Evolutionary conservation across 257 asterid genomes (phyloP), one percentile per base, ranked within the genome.

Genomic region (Primulina tabacum): DNA sequence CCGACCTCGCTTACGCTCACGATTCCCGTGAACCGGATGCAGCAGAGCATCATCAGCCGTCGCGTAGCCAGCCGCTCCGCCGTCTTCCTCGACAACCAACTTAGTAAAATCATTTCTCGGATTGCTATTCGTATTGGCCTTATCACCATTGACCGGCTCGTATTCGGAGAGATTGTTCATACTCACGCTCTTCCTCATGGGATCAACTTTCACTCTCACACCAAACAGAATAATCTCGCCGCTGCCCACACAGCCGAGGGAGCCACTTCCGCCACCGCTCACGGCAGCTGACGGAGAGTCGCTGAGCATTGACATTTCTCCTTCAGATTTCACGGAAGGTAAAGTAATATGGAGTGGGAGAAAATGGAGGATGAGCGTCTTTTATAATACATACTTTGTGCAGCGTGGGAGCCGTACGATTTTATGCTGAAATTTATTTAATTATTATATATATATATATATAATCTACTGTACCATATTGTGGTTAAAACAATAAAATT

Each of bases 1-100:
- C 86, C 75, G 57, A 89, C 98, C 98, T 89, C 96, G 84, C 79
- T 92, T 92, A 37, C 97, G 97, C 86, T 86, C 95, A 62, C 96
- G 89, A 52, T 65, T 77, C n/a, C 80, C 82, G 78, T 68, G 82
- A 40, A 87, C 57, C 16, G 78, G 88, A 29, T 64, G 87, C 14
- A 82, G 81, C 60, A 77, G 77, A 59, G 90, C 94, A 24, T 92
- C 98, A 38, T 81, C 92, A 29, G 96, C 96, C 55, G 98, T 85
- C 28, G 90, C 96, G 65, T 92, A 89, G 16, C 92, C 87, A 34
- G 63, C 82, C 60, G 64, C 79, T 29, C 38, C 79, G 10, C 57
- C 74, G 4, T 65, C 80, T 57, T 63, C 80, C 30, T 72, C 80
- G 71, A 68, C 82, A 29, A 75, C 79, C 50, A 24, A 63, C 83